Base-by-base conservation (phyloP, 352 stramenopile genomes). In the Globisporangium spinosum region DNA sequence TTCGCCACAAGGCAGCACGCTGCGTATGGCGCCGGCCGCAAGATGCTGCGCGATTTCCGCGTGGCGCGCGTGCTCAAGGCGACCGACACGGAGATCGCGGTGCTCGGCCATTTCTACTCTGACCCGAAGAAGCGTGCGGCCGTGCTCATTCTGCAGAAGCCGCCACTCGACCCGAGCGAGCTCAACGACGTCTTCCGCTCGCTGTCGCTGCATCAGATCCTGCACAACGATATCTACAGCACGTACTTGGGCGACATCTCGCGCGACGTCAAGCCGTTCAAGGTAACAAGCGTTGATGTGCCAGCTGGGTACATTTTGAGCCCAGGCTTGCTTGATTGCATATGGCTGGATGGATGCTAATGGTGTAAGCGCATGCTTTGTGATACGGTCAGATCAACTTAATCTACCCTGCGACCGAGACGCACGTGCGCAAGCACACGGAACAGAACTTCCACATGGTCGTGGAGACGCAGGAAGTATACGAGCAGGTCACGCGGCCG, bases 171-270 rank as follows among this genome's bases (percentile, higher is more conserved):
- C 62, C 70, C 76, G 5, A 73, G 71, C 17, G 70, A 72, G n/a
- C 65, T 91, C 20, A 59, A 69, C 17, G 29, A 68, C 15, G 64
- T 94, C 23, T 62, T 96, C 61, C 55, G 61, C 4, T 75, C 66
- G 15, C 67, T 96, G n/a, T 91, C 86, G 23, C 57, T 96, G 60
- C 82, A 92, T 27, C 69, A 79, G 60, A 87, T 89, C 23, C 70
- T 94, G 34, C 62, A 79, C 27, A 96, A 96, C 65, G 86, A 96
- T 68, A 87, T 96, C 62, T 94, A 96, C 73, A 90, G 82, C 72
- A 85, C 87, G 58, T 93, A 83, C 56, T 67, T 86, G 15, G 88
- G 79, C 35, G 87, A 94, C 61, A 75, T 91, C 17, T 78, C 80
- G 27, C 83, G 87, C 10, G 74, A 79, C 23, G 54, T 91, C 54